Evolutionary conservation across 2,329 filamentous ascomycete genomes (phyloP).

Genomic region (Colletotrichum limetticola): DNA sequence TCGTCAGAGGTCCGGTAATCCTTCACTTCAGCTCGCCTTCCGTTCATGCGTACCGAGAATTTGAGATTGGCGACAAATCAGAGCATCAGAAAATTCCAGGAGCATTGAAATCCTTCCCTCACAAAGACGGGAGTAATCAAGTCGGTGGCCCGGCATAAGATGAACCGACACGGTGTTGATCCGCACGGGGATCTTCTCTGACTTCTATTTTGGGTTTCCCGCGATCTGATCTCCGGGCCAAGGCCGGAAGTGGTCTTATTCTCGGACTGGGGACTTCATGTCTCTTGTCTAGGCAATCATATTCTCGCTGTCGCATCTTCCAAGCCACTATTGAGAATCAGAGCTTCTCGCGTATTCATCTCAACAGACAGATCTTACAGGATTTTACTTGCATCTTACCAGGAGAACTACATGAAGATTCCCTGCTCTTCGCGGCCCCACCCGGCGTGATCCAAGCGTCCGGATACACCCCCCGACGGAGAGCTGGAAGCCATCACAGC

Average conservation of each 20-base stretch:
- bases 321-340: too few relatives aligned
- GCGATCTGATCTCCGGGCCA: conserved; percentile 18
- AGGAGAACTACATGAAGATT: too few relatives aligned
- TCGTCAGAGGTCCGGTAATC: neutral
- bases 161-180: conserved; percentile 9
- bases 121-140: neutral
- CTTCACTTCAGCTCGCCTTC: neutral
- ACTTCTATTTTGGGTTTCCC: conserved; percentile 9
- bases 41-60: neutral
- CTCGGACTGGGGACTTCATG: neutral
- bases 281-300: neutral
- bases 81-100: neutral
- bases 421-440: too few relatives aligned
- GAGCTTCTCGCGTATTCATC: too few relatives aligned
- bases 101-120: neutral
- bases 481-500: too few relatives aligned
- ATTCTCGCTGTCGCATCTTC: neutral
- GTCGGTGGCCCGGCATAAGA: neutral
- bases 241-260: conserved; percentile 5
- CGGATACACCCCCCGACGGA: too few relatives aligned
- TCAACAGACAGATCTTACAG: too few relatives aligned
- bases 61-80: neutral
- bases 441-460: too few relatives aligned
- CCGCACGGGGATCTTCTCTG: conserved; percentile 3
- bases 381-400: too few relatives aligned